Evolutionary conservation across 345 rosid genomes (phyloP).

Genomic region (Corchorus capsularis): DNA sequence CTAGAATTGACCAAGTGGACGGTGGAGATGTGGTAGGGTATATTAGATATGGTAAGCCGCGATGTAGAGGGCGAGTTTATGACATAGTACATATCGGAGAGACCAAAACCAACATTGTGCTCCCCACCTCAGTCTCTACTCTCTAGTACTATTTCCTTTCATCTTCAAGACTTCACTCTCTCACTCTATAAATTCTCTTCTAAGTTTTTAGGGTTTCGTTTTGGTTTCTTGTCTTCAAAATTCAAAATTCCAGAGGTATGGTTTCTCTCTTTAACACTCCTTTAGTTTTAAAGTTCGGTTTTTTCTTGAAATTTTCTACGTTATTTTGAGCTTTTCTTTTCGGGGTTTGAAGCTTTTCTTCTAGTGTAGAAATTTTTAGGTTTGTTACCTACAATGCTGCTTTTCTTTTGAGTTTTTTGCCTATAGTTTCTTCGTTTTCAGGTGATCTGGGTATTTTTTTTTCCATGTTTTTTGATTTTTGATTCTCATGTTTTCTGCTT

Average conservation of each 20-base stretch:
- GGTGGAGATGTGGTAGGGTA: neutral
- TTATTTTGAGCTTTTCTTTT: neutral
- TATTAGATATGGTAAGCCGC: neutral
- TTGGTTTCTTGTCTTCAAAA: neutral
- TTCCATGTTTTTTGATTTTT: neutral
- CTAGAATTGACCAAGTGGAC: neutral
- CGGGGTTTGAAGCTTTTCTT: neutral
- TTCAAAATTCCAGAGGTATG: neutral
- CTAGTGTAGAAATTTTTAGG: neutral
- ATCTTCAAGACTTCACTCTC: too few species aligned
- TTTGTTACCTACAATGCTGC: slow-evolving; percentile 1
- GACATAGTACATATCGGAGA: neutral
- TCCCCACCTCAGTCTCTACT: neutral
- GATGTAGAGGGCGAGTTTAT: neutral
- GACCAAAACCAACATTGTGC: neutral
- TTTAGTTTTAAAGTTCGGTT: neutral
- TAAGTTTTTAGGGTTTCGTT: neutral
- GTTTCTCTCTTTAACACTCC: too few species aligned
- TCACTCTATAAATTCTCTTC: neutral
- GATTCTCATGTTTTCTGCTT: neutral
- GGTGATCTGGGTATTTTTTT: neutral
- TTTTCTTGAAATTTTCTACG: too few species aligned
- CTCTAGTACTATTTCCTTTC: too few species aligned
- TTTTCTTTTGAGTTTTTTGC: neutral
- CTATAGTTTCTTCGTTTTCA: neutral